Evolutionary conservation across 2,329 filamentous ascomycete genomes (phyloP).

Genomic region (Diaporthe ampelina): DNA sequence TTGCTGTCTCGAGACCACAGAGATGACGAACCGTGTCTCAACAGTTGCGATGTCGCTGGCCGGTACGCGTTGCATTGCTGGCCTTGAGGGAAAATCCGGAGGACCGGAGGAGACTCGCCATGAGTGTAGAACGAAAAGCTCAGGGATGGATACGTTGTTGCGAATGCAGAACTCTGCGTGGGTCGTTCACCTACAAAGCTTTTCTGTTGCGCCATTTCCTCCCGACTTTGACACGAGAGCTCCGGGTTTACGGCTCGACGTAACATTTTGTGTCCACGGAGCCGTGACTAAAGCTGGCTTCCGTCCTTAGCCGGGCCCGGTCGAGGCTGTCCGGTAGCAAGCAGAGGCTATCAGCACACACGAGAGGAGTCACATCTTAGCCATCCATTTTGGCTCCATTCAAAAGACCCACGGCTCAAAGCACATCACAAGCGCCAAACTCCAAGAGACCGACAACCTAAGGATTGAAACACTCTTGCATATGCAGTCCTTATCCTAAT

Average conservation of each 20-base stretch:
- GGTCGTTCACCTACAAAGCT: neutral
- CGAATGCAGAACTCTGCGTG: neutral
- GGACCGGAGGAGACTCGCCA: neutral
- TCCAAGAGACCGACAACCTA: neutral
- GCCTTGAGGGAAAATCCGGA: neutral
- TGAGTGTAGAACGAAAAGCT: neutral
- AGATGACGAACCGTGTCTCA: neutral
- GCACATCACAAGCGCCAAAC: neutral
- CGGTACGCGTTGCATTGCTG: neutral
- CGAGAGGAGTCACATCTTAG: neutral
- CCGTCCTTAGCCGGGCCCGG: neutral
- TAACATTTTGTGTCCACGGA: neutral
- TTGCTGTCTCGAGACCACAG: conserved; percentile 1
- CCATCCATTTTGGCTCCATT: neutral
- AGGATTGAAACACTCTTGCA: conserved; percentile 11
- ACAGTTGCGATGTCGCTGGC: conserved; percentile 18
- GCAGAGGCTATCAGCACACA: neutral
- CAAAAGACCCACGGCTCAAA: neutral
- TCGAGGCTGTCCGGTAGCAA: conserved; percentile 5
- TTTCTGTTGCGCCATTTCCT: neutral
- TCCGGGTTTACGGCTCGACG: neutral
- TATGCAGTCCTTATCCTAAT: conserved; percentile 35
- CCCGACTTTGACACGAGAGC: neutral
- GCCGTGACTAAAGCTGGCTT: neutral
- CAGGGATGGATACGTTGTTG: neutral